Conservation (phyloP, 2,329 filamentous ascomycete species). For the Dactylonectria macrodidyma region DNA sequence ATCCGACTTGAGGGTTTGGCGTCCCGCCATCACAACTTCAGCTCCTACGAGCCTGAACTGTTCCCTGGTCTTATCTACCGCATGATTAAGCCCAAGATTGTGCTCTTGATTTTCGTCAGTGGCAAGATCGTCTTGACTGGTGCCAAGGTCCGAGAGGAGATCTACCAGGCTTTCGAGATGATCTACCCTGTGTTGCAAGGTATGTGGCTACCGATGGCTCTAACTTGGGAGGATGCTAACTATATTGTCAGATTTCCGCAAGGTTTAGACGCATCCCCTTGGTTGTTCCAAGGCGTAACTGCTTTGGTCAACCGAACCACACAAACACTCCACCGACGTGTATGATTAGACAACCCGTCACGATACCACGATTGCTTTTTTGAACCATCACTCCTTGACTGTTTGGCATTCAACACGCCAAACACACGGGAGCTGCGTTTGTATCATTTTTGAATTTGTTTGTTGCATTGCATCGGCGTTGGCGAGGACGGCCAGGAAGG, state of each 20-base stretch:
- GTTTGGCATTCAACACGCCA: conserved; percentile 44
- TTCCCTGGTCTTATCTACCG: conserved; percentile 99
- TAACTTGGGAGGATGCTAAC: conserved; percentile 21
- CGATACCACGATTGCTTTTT: conserved; percentile 62
- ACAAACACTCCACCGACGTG: conserved; percentile 50
- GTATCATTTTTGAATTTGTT: conserved; percentile 56
- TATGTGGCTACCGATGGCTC: conserved; percentile 57
- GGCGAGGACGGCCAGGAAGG: conserved; percentile 52
- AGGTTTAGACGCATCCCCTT: conserved; percentile 59
- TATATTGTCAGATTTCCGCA: conserved; percentile 66
- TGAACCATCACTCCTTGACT: conserved; percentile 30
- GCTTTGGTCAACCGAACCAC: conserved; percentile 22
- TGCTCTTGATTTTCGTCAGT: conserved; percentile 96
- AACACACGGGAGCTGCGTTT: conserved; percentile 45
- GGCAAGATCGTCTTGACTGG: conserved; percentile 99
- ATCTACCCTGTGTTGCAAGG: conserved; percentile 96
- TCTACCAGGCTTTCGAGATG: conserved; percentile 96
- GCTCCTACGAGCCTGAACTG: conserved; percentile 97
- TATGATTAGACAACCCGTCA: conserved; percentile 62
- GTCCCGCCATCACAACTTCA: conserved; percentile 98
- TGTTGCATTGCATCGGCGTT: conserved; percentile 74
- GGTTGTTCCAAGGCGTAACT: conserved; percentile 24
- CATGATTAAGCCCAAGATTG: conserved; percentile 99
- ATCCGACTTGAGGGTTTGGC: conserved; percentile 97
- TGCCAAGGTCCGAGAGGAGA: conserved; percentile 98